phyloP scores from a whole-genome alignment of 805 yeast genomes.

The Myxozyma monticola region DNA sequence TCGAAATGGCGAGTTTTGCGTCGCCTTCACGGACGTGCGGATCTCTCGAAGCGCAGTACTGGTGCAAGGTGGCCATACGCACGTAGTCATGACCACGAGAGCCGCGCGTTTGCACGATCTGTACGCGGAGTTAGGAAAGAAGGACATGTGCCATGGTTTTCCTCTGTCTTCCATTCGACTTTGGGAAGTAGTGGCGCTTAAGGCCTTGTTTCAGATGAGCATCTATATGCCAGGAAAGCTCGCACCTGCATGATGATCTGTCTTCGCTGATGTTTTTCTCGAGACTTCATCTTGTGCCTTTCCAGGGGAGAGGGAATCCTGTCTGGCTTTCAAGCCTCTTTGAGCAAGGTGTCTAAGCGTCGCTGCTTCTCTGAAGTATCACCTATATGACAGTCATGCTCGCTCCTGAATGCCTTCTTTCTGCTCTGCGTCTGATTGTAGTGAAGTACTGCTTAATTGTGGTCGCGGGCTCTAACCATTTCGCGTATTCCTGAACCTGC shows the following conservation, averaged over 20 bases:
- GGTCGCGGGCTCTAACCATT: constrained; percentile 13
- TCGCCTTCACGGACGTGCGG: no score
- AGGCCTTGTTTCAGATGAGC: not conserved
- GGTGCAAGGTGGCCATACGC: no score
- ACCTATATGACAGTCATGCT: constrained; percentile 7
- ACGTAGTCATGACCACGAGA: no score
- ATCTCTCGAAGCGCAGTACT: no score
- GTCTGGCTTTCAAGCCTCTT: constrained; percentile 1
- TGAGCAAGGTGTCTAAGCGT: not conserved
- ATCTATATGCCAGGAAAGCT: constrained; percentile 13
- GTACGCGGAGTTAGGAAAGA: no score
- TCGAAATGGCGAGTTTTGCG: no score
- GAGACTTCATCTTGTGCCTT: constrained; percentile 7
- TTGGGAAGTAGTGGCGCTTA: not conserved
- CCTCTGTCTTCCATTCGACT: constrained; percentile 1
- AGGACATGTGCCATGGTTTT: no score
- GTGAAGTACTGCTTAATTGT: not conserved
- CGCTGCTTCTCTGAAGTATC: no score
- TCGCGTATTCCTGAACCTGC: no score
- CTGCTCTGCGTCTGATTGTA: not conserved
- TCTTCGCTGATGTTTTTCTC: no score
- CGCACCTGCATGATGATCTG: constrained; percentile 11
- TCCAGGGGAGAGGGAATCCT: not conserved
- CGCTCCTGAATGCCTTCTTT: constrained; percentile 1
- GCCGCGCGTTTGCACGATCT: no score